Conservation (phyloP, 768 basidiomycete species). For the Trametes meyenii region DNA sequence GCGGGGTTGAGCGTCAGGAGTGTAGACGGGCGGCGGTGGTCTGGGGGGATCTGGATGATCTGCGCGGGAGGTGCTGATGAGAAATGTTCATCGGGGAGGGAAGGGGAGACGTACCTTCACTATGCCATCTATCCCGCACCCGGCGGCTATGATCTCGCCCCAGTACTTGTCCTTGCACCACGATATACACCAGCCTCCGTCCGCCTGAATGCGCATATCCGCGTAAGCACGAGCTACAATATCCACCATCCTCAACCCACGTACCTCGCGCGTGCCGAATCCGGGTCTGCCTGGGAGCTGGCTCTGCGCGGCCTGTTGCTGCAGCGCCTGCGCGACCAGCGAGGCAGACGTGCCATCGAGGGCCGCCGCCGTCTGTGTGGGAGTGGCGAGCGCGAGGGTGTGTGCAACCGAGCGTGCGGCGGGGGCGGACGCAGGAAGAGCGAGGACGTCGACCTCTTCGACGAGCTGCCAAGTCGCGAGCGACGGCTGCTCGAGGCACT, state of each 20-base stretch:
- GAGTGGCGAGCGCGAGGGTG: constrained; percentile 67
- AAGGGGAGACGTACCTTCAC: constrained; percentile 62
- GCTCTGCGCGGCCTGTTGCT: constrained; percentile 46
- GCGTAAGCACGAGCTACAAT: background rate
- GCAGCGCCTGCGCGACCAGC: constrained; percentile 65
- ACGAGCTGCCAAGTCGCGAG: constrained; percentile 74
- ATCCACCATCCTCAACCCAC: background rate
- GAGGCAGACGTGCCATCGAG: constrained; percentile 56
- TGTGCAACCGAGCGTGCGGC: constrained; percentile 47
- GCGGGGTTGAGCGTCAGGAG: constrained; percentile 59
- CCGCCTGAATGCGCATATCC: constrained; percentile 44
- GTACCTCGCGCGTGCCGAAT: constrained; percentile 60
- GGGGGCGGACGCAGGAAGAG: constrained; percentile 46
- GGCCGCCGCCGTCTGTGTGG: constrained; percentile 59
- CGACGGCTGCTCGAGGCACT: constrained; percentile 78
- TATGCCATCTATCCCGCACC: constrained; percentile 68
- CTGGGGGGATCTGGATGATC: constrained; percentile 76
- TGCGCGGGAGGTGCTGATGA: constrained; percentile 29
- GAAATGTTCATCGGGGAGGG: background rate
- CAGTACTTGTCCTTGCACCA: constrained; percentile 98
- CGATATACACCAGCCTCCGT: constrained; percentile 90
- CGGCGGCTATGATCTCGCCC: constrained; percentile 87
- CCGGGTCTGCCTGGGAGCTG: constrained; percentile 42
- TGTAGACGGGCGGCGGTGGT: constrained; percentile 66
- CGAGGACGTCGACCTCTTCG: constrained; percentile 75